These are phyloP conservation scores for Neurospora africana DNA, from an alignment of 495 filamentous ascomycete genomes.

Conservation along the genomic window DNA sequence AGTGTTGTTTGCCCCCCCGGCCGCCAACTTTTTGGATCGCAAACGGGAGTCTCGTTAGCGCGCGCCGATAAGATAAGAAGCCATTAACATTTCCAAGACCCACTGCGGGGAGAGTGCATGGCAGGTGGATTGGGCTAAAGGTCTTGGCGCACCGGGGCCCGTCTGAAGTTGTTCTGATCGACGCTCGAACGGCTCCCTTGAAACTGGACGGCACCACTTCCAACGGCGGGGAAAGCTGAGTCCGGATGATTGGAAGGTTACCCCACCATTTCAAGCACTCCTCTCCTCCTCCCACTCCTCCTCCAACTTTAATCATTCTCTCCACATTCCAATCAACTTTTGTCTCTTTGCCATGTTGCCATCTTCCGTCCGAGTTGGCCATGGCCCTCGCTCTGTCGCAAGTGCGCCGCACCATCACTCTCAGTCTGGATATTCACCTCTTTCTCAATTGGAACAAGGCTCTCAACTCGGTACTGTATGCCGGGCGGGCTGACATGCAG, in stretches of 20 bases:
- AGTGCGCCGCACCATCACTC: background rate
- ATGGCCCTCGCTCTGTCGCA: background rate
- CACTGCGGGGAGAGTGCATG: background rate
- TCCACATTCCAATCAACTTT: background rate
- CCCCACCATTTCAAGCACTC: background rate
- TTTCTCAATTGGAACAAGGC: background rate
- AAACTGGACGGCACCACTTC: background rate
- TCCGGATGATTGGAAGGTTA: background rate
- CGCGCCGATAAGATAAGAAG: slow-evolving; percentile 11
- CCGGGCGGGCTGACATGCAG: background rate
- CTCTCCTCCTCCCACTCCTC: background rate
- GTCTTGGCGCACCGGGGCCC: background rate
- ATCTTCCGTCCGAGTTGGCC: background rate
- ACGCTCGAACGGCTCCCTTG: background rate
- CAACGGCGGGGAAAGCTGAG: background rate
- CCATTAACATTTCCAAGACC: background rate
- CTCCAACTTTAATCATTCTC: background rate
- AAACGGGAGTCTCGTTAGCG: background rate
- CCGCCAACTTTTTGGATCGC: slow-evolving; percentile 6
- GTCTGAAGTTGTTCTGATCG: background rate
- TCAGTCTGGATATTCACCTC: background rate
- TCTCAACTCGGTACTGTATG: background rate
- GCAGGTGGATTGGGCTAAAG: background rate
- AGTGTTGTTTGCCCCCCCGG: background rate
- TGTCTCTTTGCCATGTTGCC: background rate